Evolutionary conservation across 345 rosid species (phyloP).

Genomic region (Kernera saxatilis): DNA sequence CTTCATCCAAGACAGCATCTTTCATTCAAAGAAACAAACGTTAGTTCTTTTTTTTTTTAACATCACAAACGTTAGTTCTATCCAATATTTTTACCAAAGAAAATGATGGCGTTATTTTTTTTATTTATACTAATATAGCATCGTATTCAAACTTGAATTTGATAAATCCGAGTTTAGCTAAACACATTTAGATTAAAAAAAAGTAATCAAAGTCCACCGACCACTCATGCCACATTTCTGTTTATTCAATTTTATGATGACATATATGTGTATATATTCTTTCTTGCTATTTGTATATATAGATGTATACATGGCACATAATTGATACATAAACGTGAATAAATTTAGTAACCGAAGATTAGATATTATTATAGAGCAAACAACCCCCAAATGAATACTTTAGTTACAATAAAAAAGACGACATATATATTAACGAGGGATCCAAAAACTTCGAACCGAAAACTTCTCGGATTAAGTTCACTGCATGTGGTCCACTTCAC

Average conservation of each 20-base stretch:
- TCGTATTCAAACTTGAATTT: neutral
- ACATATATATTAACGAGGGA: neutral
- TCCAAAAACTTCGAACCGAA: conserved; percentile 4
- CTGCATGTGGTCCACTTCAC: conserved; percentile 21
- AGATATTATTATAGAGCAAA: neutral
- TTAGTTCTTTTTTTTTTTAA: neutral
- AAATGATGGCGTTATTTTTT: neutral
- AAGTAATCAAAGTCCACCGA: neutral
- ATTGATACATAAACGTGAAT: neutral
- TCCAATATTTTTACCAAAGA: neutral
- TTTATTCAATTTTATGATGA: neutral
- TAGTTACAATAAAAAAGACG: neutral
- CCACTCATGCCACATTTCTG: neutral
- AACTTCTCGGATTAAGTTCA: conserved; percentile 8
- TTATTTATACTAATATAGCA: too few species aligned
- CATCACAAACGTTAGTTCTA: neutral
- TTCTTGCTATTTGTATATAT: too few species aligned
- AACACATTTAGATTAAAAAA: neutral
- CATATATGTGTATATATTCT: neutral
- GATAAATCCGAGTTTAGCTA: neutral
- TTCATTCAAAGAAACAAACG: neutral
- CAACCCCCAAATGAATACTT: neutral
- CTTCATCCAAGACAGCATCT: neutral
- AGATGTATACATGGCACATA: too few species aligned
- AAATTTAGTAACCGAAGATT: neutral